Evolutionary conservation across 345 rosid genomes (phyloP), one percentile per base, ranked within the genome.

Genomic region (Heritiera fomes): DNA sequence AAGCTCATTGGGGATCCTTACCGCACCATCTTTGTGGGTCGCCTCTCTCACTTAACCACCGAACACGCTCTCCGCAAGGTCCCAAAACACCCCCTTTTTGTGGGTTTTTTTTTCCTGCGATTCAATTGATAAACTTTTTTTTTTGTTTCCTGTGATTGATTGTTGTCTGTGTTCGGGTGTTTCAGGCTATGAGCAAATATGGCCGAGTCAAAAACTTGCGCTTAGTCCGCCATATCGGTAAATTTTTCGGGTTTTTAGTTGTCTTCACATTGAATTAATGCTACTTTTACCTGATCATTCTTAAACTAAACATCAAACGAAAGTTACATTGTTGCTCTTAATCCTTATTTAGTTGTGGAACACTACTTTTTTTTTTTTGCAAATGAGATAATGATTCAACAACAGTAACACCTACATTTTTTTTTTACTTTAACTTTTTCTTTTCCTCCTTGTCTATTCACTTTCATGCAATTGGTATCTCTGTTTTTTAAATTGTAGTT

Each of bases 211-310:
- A 91, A 87, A 92, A 69, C 90, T 80, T 94, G 85, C 91, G 97
- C n/a, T 84, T 96, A 89, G 97, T 96, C 50, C 90, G 97, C 77
- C 92, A 92, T 86, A 94, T 92, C 56, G 99, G 99, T 94, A 87
- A 75, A 40, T 8, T 66, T 18, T 20, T 70, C 4, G 13, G 60
- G 1, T 53, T n/a, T 13, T 75, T 74, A 77, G 50, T 63, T 59
- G 17, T 32, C 13, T 58, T 78, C 18, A 6, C 46, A 78, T n/a
- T 38, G 1, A 41, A 61, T 61, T 1, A 1, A 8, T 62, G 18
- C 7, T 6, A 62, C 15, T 32, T 62, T 61, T 61, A 12, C 18
- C 11, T 61, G 40, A 28, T 28, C 41, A 28, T 61, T 32, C 66
- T 61, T 61, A 30, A 30, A 8, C 66, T 30, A 61, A 61, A 30